Evolutionary conservation across 2,329 filamentous ascomycete genomes (phyloP), one percentile per base, ranked within the genome.

Genomic region (Acephala macrosclerotiorum): DNA sequence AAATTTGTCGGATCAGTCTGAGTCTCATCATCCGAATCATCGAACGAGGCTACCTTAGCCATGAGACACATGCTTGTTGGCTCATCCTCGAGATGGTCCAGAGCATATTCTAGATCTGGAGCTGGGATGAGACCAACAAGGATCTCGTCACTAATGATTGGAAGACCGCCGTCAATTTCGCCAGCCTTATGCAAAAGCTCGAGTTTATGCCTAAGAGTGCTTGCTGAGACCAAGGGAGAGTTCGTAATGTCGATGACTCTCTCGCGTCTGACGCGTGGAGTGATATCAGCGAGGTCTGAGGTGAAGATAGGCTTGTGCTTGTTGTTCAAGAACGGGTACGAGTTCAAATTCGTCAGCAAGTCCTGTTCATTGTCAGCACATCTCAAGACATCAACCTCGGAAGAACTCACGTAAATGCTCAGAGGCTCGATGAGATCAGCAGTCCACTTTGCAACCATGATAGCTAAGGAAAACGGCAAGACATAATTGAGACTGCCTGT

Each of bases 391-490:
- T 36, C 16, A 18, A 11, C 11, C 8, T n/a, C 8, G 47, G 12
- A 12, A 12, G 16, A 22, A 80, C 87, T 80, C 79, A 91, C 89
- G 77, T 97, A 98, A 68, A 99, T 97, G 77, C 93, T 97, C 61
- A 93, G 85, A 18, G 95, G 96, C 78, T 99, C 96, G 60, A 99
- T 87, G 3, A 94, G 94, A 79, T 98, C 96, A 0, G 96, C 94
- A 0, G 94, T 97, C 96, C 96, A 99, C 80, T 99, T 99, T n/a
- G 95, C 90, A 33, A 97, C 94, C 3, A 98, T 83, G 38, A 99
- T 93, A 0, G 93, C 91, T 9, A 99, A 82, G 0, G 94, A 97
- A 77, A 98, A 98, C 0, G 96, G 96, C 12, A 99, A 82, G 3
- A 99, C 96, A 74, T 98, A 96, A 77, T 98, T 93, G 58, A 98